Evolutionary conservation across 1,139 yeast genomes (phyloP).

Genomic region (Yamadazyma aaseri): DNA sequence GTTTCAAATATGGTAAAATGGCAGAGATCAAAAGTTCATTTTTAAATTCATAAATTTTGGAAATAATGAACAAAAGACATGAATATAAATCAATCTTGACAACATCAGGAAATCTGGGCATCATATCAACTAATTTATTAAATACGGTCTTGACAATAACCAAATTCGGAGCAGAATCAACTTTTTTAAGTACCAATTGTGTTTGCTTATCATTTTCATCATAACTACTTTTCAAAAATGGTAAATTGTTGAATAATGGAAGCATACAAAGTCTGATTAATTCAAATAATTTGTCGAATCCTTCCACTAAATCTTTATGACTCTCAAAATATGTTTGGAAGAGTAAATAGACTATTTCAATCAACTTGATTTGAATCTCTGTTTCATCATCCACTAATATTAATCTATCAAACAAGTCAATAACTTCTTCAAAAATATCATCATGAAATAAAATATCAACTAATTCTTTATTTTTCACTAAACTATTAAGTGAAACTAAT

Average conservation of each 20-base stretch:
- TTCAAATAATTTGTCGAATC: constrained; percentile 80
- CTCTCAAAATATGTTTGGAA: constrained; percentile 33
- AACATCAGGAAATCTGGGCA: constrained; percentile 60
- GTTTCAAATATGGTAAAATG: constrained; percentile 57
- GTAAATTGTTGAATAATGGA: constrained; percentile 59
- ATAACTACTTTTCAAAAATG: constrained; percentile 53
- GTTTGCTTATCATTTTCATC: constrained; percentile 35
- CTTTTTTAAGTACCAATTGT: constrained; percentile 29
- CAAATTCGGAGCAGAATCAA: constrained; percentile 33
- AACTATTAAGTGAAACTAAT: constrained; percentile 52
- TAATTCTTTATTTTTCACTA: constrained; percentile 58
- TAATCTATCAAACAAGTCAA: constrained; percentile 74
- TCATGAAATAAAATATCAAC: constrained; percentile 64
- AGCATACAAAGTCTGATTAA: constrained; percentile 70
- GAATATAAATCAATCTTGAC: constrained; percentile 70
- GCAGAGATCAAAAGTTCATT: constrained; percentile 49
- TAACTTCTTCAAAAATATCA: constrained; percentile 69
- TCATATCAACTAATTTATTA: constrained; percentile 59
- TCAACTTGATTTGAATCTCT: constrained; percentile 51
- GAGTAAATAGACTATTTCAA: constrained; percentile 54
- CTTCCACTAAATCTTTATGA: constrained; percentile 42
- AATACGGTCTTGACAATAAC: constrained; percentile 52
- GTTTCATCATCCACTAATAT: constrained; percentile 57
- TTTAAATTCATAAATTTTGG: constrained; percentile 53
- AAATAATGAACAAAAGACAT: constrained; percentile 63